Base-by-base conservation (phyloP, 108 stramenopile genomes). In the Nannochloropsis salina region DNA sequence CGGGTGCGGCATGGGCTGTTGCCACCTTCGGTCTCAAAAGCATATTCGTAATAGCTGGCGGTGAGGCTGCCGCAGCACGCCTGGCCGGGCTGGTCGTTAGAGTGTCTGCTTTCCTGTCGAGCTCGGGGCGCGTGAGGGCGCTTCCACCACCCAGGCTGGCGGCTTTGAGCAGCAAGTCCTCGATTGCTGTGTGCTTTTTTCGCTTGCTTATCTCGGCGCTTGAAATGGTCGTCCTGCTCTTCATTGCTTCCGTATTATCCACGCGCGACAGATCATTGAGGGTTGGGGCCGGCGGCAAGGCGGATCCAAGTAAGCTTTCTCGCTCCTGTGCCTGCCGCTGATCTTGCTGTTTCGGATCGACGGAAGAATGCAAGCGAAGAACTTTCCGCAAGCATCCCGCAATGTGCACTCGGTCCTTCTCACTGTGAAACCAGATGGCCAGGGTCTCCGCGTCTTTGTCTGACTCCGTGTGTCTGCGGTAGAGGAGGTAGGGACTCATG, bases 391-490 rank as follows among this genome's bases (percentile, higher is more conserved):
- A 74, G 61, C 61, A 74, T 6, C 61, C 61, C 20, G 61, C 61
- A 74, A 74, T 74, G 61, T 74, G 61, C 61, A 15, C 61, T 74
- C 61, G 1, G n/a, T 74, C 61, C 61, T 74, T 74, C 61, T 74
- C 61, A n/a, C n/a, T 74, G 61, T 74, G 61, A 74, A 74, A 74
- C 61, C 61, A 74, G 15, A 74, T 74, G 61, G 61, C 61, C 61
- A 74, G 61, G 20, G 61, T 74, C 61, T 74, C 61, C 6, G 61
- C n/a, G 6, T 74, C n/a, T n/a, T n/a, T n/a, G 15, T 74, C 8
- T 4, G 61, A 74, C 1, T n/a, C 20, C 20, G 20, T n/a, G 20
- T 74, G 15, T 3, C 20, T 74, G 61, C 61, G 61, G n/a, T 74
- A 74, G 4, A 74, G 61, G 61, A 74, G 61, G 61, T 74, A 74